These are phyloP conservation scores for Huntiella decipiens DNA, from an alignment of 2,329 filamentous ascomycete genomes.

Conservation along the genomic window DNA sequence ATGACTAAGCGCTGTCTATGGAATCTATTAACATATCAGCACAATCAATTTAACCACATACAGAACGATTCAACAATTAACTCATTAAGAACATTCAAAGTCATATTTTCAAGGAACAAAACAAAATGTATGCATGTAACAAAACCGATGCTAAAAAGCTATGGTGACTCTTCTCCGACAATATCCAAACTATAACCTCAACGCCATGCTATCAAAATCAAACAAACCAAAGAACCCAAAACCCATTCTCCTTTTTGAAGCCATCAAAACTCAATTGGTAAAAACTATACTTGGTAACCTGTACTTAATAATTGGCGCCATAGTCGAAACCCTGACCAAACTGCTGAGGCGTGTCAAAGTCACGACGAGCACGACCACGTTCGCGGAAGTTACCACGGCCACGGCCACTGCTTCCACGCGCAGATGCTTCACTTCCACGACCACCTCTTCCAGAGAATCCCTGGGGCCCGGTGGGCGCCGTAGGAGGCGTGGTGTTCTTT, in stretches of 20 bases:
- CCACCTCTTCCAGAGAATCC: neutral
- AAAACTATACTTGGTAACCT: neutral
- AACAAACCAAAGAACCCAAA: neutral
- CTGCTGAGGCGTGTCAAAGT: conserved; percentile 11
- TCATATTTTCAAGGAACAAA: no score
- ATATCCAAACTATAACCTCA: neutral
- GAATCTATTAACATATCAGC: no score
- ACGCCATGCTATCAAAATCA: neutral
- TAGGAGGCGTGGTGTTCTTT: conserved; percentile 1
- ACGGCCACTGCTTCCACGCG: conserved; percentile 7
- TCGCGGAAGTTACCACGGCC: conserved; percentile 9
- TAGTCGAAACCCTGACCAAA: conserved; percentile 11
- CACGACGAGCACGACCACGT: conserved; percentile 7
- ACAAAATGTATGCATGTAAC: no score
- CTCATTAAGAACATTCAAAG: no score
- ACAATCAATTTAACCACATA: no score
- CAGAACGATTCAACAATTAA: no score
- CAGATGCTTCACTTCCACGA: conserved; percentile 1
- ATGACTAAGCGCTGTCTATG: no score
- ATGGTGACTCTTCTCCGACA: no score
- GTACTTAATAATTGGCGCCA: conserved; percentile 7
- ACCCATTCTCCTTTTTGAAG: neutral
- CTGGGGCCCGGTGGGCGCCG: conserved; percentile 12
- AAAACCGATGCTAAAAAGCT: no score
- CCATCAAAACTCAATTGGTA: neutral